Evolutionary conservation across 2,329 filamentous ascomycete genomes (phyloP), one percentile per base, ranked within the genome.

Genomic region (Aspergillus sp.): DNA sequence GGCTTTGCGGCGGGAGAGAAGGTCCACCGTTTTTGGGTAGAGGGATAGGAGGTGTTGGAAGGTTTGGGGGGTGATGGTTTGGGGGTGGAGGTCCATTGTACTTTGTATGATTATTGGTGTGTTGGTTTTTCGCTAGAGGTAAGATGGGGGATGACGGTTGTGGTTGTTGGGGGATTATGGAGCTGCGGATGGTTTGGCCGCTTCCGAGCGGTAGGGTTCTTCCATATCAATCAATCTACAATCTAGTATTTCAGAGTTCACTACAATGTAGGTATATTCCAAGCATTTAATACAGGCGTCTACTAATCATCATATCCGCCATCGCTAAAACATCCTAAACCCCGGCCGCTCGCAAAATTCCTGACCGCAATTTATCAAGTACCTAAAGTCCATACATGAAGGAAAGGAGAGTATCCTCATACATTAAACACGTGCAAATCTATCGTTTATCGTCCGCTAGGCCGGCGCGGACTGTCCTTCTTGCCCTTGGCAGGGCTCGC

Each of bases 401-500:
- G 39, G 36, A 19, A 59, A 59, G 56, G 61, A 60, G 57, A 62
- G 47, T 57, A 19, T 21, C 41, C n/a, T 19, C 41, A 21, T 21
- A 36, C 32, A 36, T 36, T 36, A 36, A 36, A 36, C 28, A 53
- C 57, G 55, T 36, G 28, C 32, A 55, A 62, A 45, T 60, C 57
- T 64, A 65, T 61, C 55, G 30, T 62, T 59, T 66, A 67, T 64
- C 62, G 65, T 51, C 52, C 59, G 30, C 60, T 59, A 21, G 63
- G 64, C 59, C 73, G 74, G 38, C 62, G 68, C 49, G 64, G 63
- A 43, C 64, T 55, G 15, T 70, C 65, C 55, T 72, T 71, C 57
- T 72, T 73, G 12, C 65, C 43, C 49, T 74, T 72, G 15, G 62
- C 62, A 2, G 70, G 63, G 43, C 71, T 73, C n/a, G 72, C 65